phyloP scores from a whole-genome alignment of 2,329 filamentous ascomycete genomes.

The Cladophialophora yegresii region DNA sequence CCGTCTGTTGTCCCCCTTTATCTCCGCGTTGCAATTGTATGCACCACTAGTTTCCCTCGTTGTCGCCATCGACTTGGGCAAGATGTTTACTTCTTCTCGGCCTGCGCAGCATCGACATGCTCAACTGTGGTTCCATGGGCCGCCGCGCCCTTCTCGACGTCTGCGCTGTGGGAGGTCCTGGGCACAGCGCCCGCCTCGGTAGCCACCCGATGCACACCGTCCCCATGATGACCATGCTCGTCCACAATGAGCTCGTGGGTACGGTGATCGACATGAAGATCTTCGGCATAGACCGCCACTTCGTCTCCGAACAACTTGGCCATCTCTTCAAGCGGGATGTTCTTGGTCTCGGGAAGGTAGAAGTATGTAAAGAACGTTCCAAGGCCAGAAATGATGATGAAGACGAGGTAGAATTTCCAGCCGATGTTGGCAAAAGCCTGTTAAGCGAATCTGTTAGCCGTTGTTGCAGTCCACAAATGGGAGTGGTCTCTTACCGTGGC shows the following conservation, averaged over 20 bases:
- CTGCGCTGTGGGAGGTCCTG: background rate
- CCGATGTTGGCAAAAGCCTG: slow-evolving; percentile 40
- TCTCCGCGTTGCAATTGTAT: too few relatives aligned
- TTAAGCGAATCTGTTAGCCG: slow-evolving; percentile 33
- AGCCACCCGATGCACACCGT: slow-evolving; percentile 6
- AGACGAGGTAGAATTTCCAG: slow-evolving; percentile 41
- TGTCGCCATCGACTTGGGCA: too few relatives aligned
- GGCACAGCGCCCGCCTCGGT: slow-evolving; percentile 13
- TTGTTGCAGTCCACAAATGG: slow-evolving; percentile 24
- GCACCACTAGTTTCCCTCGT: too few relatives aligned
- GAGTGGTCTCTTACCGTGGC: slow-evolving; percentile 20
- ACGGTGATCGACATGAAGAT: slow-evolving; percentile 23
- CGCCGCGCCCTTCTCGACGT: too few relatives aligned
- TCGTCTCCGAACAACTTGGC: slow-evolving; percentile 41
- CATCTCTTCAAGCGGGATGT: slow-evolving; percentile 42
- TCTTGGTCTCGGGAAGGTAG: slow-evolving; percentile 39
- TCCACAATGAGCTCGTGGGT: slow-evolving; percentile 25
- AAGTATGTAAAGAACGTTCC: slow-evolving; percentile 16
- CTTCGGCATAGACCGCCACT: slow-evolving; percentile 21
- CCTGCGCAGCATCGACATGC: too few relatives aligned
- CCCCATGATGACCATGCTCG: slow-evolving; percentile 10
- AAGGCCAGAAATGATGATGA: slow-evolving; percentile 23
- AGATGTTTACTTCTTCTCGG: too few relatives aligned
- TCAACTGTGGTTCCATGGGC: too few relatives aligned
- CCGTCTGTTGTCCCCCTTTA: too few relatives aligned